Percentiles rank a stretch among this genome's conserved stretches.
Conservation (phyloP, 352 stramenopile genomes). For the Pythium vanterpoolii region DNA sequence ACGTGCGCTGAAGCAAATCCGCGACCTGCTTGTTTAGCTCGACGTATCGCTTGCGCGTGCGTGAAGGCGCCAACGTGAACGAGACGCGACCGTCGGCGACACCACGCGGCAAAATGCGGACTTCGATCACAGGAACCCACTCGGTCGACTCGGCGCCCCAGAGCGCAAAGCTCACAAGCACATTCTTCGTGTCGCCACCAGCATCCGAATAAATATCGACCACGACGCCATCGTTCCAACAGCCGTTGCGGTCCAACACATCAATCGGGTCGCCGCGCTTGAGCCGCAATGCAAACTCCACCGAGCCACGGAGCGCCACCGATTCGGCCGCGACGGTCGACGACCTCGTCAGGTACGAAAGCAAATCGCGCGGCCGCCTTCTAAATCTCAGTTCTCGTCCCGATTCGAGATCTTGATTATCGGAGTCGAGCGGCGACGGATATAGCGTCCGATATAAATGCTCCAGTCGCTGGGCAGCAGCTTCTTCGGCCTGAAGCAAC, state of each 20-base stretch:
- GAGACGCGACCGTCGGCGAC: slow-evolving; percentile 46
- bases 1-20: slow-evolving; percentile 50
- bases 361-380: slow-evolving; percentile 45
- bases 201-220: slow-evolving; percentile 52
- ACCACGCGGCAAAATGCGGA: slow-evolving; percentile 66
- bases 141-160: slow-evolving; percentile 57
- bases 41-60: slow-evolving; percentile 35
- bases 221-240: slow-evolving; percentile 81
- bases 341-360: slow-evolving; percentile 42
- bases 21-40: slow-evolving; percentile 50
- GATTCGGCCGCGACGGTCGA: slow-evolving; percentile 11
- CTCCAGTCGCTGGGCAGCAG: slow-evolving; percentile 44
- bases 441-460: slow-evolving; percentile 54
- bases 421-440: slow-evolving; percentile 16
- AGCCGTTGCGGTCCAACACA: slow-evolving; percentile 71
- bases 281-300: slow-evolving; percentile 62
- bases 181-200: slow-evolving; percentile 41
- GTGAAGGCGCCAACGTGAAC: slow-evolving; percentile 41
- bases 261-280: slow-evolving; percentile 65
- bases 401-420: slow-evolving; percentile 14
- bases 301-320: slow-evolving; percentile 46
- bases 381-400: slow-evolving; percentile 30
- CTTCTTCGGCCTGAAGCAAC: slow-evolving; percentile 46
- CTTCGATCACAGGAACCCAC: slow-evolving; percentile 70
- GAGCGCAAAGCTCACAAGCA: slow-evolving; percentile 59